Percentiles rank a stretch among this genome's conserved stretches.
Evolutionary conservation across 306 rosid genomes (phyloP).

Genomic region (Ammopiptanthus mongolicus): DNA sequence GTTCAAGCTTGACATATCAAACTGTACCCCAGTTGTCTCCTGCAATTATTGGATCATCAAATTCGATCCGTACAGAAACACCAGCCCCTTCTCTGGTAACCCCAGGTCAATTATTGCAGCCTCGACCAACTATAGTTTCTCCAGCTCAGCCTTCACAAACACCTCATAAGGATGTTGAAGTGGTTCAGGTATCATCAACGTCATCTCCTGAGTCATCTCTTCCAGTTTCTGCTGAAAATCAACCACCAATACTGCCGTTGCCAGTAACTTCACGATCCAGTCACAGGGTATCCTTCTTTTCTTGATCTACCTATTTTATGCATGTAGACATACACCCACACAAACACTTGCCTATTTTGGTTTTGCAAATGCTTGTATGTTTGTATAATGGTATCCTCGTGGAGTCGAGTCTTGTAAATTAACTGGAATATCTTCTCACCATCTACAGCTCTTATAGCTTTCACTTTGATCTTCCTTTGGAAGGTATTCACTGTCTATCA

Average conservation of each 20-base stretch:
- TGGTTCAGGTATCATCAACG: conserved; percentile 56
- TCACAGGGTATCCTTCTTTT: conserved; percentile 43
- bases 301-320: background rate
- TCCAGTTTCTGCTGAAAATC: conserved; percentile 50
- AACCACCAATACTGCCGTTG: conserved; percentile 82
- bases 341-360: background rate
- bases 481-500: background rate
- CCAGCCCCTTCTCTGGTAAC: conserved; percentile 66
- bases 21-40: conserved; percentile 48
- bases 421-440: background rate
- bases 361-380: background rate
- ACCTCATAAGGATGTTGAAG: conserved; percentile 75
- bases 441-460: background rate
- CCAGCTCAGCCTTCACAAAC: conserved; percentile 49
- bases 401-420: background rate
- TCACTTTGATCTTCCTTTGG: background rate
- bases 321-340: background rate
- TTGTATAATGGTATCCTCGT: background rate
- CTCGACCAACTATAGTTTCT: conserved; percentile 47
- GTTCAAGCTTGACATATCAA: conserved; percentile 52
- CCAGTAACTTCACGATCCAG: conserved; percentile 47
- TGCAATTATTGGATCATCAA: conserved; percentile 50
- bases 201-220: conserved; percentile 40
- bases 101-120: conserved; percentile 82
- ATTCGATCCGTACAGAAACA: conserved; percentile 37